Evolutionary conservation across 2,329 filamentous ascomycete genomes (phyloP).

Genomic region (Colletotrichum coccodes): DNA sequence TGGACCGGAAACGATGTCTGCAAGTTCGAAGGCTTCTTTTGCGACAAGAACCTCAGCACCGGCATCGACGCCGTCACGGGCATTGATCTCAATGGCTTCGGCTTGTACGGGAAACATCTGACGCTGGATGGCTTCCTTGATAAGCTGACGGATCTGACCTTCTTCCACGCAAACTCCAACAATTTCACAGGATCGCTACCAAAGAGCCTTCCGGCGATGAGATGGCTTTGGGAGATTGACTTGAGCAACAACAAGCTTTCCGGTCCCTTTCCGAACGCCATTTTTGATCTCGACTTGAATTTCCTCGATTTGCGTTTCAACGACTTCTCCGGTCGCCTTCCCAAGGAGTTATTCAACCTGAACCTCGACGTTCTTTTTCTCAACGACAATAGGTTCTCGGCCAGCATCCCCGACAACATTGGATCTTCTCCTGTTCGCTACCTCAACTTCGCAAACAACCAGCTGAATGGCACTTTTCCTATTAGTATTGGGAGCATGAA

Average conservation of each 20-base stretch:
- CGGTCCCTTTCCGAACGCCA: not conserved
- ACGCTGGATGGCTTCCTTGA: conserved; percentile 11
- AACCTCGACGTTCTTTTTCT: conserved; percentile 14
- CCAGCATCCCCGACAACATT: conserved; percentile 9
- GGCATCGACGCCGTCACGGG: not conserved
- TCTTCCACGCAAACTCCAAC: conserved; percentile 20
- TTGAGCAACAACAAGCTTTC: conserved; percentile 8
- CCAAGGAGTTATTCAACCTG: not conserved
- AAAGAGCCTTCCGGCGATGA: conserved; percentile 1
- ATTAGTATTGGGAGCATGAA: conserved; percentile 7
- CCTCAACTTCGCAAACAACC: conserved; percentile 6
- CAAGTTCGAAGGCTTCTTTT: conserved; percentile 12
- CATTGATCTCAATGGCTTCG: conserved; percentile 4
- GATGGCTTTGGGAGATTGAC: conserved; percentile 10
- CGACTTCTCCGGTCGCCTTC: conserved; percentile 1
- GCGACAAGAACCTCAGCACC: conserved; percentile 6
- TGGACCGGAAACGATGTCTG: conserved; percentile 8
- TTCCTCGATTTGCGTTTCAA: conserved; percentile 15
- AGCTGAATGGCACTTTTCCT: not conserved
- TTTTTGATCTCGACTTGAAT: not conserved
- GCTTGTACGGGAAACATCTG: not conserved
- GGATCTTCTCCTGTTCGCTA: not conserved
- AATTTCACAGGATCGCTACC: conserved; percentile 8
- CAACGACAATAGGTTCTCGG: conserved; percentile 15
- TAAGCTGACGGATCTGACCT: conserved; percentile 16